Percentiles rank a stretch among this genome's conserved stretches.
phyloP scores from a whole-genome alignment of 495 filamentous ascomycete genomes.

The Aspergillus ellipticus region DNA sequence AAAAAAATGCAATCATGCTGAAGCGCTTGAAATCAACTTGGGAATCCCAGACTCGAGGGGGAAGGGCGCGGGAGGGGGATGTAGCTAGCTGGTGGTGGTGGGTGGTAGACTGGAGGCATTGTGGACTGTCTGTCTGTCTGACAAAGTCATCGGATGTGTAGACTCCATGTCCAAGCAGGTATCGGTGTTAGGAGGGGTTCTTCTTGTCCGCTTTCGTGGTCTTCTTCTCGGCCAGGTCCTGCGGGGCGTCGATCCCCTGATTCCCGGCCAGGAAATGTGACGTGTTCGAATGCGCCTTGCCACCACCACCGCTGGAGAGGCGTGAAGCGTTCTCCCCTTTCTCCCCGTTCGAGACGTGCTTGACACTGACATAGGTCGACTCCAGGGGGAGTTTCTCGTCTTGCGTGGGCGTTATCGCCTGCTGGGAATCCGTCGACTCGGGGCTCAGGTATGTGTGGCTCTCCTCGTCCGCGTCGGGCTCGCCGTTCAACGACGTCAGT shows the following conservation, averaged over 20 bases:
- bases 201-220: neutral
- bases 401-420: conserved; percentile 29
- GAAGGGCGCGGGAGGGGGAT: too few relatives aligned
- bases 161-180: too few relatives aligned
- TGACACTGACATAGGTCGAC: conserved; percentile 1
- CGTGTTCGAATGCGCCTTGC: conserved; percentile 5
- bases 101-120: too few relatives aligned
- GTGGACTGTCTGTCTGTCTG: too few relatives aligned
- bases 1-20: conserved; percentile 2
- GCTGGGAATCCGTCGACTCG: conserved; percentile 32
- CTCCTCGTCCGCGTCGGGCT: conserved; percentile 25
- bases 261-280: conserved; percentile 1
- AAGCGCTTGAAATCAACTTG: neutral
- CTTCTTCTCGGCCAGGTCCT: conserved; percentile 7
- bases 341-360: conserved; percentile 12
- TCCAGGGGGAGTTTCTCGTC: conserved; percentile 12
- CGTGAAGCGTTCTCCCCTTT: neutral
- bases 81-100: too few relatives aligned
- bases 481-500: conserved; percentile 46
- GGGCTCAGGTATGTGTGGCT: conserved; percentile 25
- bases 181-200: too few relatives aligned
- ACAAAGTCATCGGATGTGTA: too few relatives aligned
- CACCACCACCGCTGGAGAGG: conserved; percentile 1
- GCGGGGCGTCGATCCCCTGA: neutral
- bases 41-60: too few relatives aligned